These are phyloP conservation scores for Lotmaria passim DNA, from an alignment of 208 protist genomes.

Conservation along the genomic window DNA sequence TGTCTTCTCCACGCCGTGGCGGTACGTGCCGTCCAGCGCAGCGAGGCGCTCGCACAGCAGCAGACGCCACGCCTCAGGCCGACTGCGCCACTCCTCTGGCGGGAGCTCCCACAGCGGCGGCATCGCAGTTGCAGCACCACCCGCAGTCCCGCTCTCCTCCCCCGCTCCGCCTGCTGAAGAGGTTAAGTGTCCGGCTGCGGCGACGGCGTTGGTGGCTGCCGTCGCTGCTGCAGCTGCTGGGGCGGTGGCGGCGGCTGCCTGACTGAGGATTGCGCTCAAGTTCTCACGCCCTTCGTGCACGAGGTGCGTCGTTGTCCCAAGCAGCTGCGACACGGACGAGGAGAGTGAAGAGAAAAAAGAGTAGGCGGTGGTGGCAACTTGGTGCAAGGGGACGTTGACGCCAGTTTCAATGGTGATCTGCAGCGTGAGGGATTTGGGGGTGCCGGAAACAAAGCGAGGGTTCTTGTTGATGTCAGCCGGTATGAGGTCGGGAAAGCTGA, in stretches of 20 bases:
- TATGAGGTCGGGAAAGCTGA: constrained; percentile 64
- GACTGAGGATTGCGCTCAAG: constrained; percentile 17
- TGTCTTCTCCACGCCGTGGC: constrained; percentile 55
- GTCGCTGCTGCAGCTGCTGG: not conserved
- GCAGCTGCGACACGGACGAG: constrained; percentile 52
- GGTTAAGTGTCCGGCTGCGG: not conserved
- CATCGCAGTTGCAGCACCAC: not conserved
- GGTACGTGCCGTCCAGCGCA: constrained; percentile 64
- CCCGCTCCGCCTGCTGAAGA: not conserved
- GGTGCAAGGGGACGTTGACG: constrained; percentile 66
- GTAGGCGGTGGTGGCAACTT: constrained; percentile 57
- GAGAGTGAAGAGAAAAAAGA: constrained; percentile 68
- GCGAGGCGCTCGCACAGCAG: constrained; percentile 54
- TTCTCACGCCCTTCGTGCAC: constrained; percentile 60
- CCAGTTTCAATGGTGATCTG: constrained; percentile 63
- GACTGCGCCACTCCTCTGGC: constrained; percentile 59
- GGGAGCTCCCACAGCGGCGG: constrained; percentile 64
- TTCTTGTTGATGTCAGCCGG: constrained; percentile 37
- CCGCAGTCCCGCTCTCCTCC: not conserved
- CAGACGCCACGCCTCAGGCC: constrained; percentile 57
- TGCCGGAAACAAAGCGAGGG: constrained; percentile 41
- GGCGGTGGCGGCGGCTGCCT: not conserved
- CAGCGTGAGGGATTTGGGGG: constrained; percentile 38
- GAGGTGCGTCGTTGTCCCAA: constrained; percentile 45
- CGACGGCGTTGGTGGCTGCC: not conserved